These are phyloP conservation scores for Malus hybrid DNA, from an alignment of 331 rosid species.

Conservation along the genomic window DNA sequence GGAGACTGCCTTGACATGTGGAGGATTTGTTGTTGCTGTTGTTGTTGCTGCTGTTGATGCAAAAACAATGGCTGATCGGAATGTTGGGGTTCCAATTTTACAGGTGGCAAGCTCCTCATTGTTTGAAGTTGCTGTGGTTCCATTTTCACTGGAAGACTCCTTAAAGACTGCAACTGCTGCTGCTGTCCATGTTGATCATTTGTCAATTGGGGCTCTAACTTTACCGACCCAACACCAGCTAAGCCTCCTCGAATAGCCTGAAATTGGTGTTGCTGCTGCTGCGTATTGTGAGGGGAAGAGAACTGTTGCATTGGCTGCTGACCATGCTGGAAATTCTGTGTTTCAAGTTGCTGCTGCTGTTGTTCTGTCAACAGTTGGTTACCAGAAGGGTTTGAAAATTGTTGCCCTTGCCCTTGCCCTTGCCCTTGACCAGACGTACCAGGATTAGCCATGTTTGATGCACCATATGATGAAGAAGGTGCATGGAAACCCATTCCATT, in stretches of 20 bases:
- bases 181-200: conserved; percentile 70
- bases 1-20: conserved; percentile 83
- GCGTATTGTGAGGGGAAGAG: conserved; percentile 47
- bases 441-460: conserved; percentile 57
- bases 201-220: conserved; percentile 68
- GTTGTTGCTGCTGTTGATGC: conserved; percentile 74
- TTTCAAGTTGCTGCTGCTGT: conserved; percentile 75
- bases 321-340: conserved; percentile 65
- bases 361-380: conserved; percentile 70
- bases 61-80: conserved; percentile 67
- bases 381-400: conserved; percentile 57
- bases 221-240: conserved; percentile 62
- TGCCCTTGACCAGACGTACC: conserved; percentile 78
- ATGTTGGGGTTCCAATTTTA: conserved; percentile 67
- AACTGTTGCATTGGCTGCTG: conserved; percentile 92
- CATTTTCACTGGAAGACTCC: conserved; percentile 57
- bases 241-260: conserved; percentile 65
- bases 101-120: conserved; percentile 49
- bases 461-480: conserved; percentile 49
- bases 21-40: conserved; percentile 38
- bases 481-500: conserved; percentile 65
- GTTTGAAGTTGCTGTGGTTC: conserved; percentile 72
- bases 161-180: conserved; percentile 49
- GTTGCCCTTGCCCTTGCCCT: conserved; percentile 78
- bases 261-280: conserved; percentile 76